These are phyloP conservation scores for Puccinellia tenuiflora DNA, from an alignment of 176 grass and related monocot species.

Conservation along the genomic window DNA sequence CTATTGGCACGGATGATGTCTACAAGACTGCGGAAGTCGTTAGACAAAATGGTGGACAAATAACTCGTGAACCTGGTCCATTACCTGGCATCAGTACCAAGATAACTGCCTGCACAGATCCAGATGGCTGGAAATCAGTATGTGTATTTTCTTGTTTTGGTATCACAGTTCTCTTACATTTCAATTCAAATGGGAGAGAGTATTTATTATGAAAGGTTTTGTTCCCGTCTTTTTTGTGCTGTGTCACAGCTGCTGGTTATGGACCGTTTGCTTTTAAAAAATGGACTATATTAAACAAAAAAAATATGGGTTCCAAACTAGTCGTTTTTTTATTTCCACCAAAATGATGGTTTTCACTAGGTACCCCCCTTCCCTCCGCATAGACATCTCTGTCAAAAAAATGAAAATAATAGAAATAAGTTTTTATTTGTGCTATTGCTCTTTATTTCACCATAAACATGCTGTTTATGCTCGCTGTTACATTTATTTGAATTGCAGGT, in stretches of 20 bases:
- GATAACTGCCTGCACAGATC: conserved; percentile 87
- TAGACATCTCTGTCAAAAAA: not conserved
- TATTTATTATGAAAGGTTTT: conserved; percentile 7
- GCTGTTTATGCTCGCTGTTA: not conserved
- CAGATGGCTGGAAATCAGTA: conserved; percentile 98
- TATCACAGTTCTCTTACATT: not conserved
- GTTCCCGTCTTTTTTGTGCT: not conserved
- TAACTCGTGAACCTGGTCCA: conserved; percentile 87
- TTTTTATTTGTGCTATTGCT: not conserved
- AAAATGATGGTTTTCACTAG: not conserved
- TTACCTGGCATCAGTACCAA: conserved; percentile 92
- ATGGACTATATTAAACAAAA: not conserved
- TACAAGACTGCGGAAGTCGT: conserved; percentile 88
- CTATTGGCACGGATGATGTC: conserved; percentile 96
- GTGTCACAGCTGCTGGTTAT: not conserved
- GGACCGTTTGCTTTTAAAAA: not conserved
- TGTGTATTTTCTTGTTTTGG: conserved; percentile 25
- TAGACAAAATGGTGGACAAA: conserved; percentile 64
- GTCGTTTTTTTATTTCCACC: not conserved
- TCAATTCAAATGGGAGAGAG: not conserved
- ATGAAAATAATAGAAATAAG: not conserved
- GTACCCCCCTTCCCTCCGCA: not conserved
- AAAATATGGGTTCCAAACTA: not conserved
- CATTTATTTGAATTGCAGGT: conserved; percentile 44
- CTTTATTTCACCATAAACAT: conserved; percentile 7